A percentile compares a stretch with the other conserved stretches of the same genome.
phyloP scores from a whole-genome alignment of 331 rosid species.

The Pyrus hybrid region DNA sequence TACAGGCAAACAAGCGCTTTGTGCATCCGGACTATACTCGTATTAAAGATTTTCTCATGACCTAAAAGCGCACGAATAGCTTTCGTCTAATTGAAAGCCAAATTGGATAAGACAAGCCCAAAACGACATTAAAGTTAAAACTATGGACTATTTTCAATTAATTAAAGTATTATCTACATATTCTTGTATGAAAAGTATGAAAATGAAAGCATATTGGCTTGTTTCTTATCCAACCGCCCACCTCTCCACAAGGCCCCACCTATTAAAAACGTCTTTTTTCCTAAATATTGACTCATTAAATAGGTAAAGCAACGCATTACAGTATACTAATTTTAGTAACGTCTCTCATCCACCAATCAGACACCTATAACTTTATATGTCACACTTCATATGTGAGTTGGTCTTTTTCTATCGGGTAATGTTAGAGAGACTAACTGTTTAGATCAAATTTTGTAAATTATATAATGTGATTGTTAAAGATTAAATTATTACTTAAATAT shows the following conservation, averaged over 20 bases:
- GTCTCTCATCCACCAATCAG: background rate
- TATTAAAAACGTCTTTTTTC: background rate
- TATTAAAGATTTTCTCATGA: no score
- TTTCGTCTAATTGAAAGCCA: background rate
- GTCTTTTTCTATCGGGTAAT: background rate
- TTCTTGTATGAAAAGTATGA: background rate
- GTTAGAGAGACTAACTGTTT: no score
- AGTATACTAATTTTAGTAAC: background rate
- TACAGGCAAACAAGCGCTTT: accelerated
- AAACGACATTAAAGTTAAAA: background rate
- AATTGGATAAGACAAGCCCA: background rate
- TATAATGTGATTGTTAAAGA: accelerated
- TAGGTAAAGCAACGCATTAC: background rate
- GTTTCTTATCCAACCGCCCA: background rate
- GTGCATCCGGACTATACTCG: no score
- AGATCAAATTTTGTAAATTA: no score
- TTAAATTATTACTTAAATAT: accelerated
- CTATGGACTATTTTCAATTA: background rate
- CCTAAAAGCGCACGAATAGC: no score
- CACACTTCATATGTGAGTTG: background rate
- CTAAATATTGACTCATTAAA: background rate
- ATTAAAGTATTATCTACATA: background rate
- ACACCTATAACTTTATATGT: background rate
- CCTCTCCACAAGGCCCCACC: background rate
- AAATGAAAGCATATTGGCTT: background rate